A percentile compares a stretch with the other conserved stretches of the same genome.
Evolutionary conservation across 2,329 filamentous ascomycete genomes (phyloP).

Genomic region (Penicillium sp.): DNA sequence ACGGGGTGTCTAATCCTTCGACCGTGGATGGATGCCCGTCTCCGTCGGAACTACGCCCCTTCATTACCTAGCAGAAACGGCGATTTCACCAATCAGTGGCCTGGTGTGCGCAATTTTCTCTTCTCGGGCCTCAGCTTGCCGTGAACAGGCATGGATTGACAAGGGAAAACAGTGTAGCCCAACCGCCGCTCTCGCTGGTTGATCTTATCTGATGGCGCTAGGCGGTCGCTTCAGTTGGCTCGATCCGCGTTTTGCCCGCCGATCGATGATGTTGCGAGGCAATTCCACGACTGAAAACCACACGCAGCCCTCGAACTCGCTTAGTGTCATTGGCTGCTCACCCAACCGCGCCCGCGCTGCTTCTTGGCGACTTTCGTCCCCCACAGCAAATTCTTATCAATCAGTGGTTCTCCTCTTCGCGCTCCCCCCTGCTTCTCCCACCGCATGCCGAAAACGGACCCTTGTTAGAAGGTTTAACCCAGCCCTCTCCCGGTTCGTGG

Average conservation of each 20-base stretch:
- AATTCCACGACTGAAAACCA: conserved; percentile 4
- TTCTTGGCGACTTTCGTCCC: conserved; percentile 9
- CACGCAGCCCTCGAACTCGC: neutral
- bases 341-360: neutral
- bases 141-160: conserved; percentile 22
- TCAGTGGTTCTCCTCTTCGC: no score
- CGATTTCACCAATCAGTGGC: conserved; percentile 14
- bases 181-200: conserved; percentile 17
- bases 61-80: conserved; percentile 23
- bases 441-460: conserved; percentile 17
- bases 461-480: no score
- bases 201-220: conserved; percentile 31
- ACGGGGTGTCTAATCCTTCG: conserved; percentile 16
- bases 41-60: conserved; percentile 10
- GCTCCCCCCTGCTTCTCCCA: conserved; percentile 1
- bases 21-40: conserved; percentile 14
- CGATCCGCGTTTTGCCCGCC: conserved; percentile 12
- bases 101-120: conserved; percentile 5
- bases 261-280: conserved; percentile 12
- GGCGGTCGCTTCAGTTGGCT: conserved; percentile 5
- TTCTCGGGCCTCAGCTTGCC: conserved; percentile 9
- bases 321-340: conserved; percentile 5
- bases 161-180: neutral
- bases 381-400: conserved; percentile 23
- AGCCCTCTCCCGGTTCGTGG: no score